Percentiles rank a stretch among this genome's conserved stretches.
Evolutionary conservation across 306 rosid genomes (phyloP).

Genomic region (Pterocarpus santalinus): DNA sequence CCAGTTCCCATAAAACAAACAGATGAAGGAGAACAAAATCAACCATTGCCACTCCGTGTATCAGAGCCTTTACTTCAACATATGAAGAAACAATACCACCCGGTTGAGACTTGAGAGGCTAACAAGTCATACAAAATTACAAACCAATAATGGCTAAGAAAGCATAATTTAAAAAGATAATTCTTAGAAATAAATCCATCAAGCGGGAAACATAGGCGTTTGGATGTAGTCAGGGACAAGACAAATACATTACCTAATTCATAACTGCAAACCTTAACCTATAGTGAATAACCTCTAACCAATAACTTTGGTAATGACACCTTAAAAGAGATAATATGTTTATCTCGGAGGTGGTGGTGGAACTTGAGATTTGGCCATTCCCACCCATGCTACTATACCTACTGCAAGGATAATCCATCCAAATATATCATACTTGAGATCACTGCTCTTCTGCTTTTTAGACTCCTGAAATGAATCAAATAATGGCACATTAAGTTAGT

Average conservation of each 20-base stretch:
- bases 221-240: slow-evolving; percentile 33
- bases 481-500: slow-evolving; percentile 23
- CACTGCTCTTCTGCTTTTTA: slow-evolving; percentile 68
- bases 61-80: not conserved
- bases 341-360: slow-evolving; percentile 73
- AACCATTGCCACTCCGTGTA: not conserved
- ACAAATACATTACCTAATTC: slow-evolving; percentile 43
- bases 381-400: slow-evolving; percentile 79
- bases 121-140: not conserved
- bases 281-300: slow-evolving; percentile 39
- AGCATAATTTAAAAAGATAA: slow-evolving; percentile 4
- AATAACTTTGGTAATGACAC: slow-evolving; percentile 29
- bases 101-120: not conserved
- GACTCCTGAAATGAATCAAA: slow-evolving; percentile 59
- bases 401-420: slow-evolving; percentile 91
- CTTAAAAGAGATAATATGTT: slow-evolving; percentile 39
- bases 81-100: not conserved
- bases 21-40: slow-evolving; percentile 5
- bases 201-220: not conserved
- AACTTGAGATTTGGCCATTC: slow-evolving; percentile 75
- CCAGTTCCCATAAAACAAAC: not conserved
- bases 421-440: slow-evolving; percentile 75
- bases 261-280: slow-evolving; percentile 39
- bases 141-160: slow-evolving; percentile 27
- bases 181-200: slow-evolving; percentile 13